Percentiles rank a stretch among this genome's conserved stretches.
phyloP scores from a whole-genome alignment of 23 red algal species.

The Chondrus crispus region DNA sequence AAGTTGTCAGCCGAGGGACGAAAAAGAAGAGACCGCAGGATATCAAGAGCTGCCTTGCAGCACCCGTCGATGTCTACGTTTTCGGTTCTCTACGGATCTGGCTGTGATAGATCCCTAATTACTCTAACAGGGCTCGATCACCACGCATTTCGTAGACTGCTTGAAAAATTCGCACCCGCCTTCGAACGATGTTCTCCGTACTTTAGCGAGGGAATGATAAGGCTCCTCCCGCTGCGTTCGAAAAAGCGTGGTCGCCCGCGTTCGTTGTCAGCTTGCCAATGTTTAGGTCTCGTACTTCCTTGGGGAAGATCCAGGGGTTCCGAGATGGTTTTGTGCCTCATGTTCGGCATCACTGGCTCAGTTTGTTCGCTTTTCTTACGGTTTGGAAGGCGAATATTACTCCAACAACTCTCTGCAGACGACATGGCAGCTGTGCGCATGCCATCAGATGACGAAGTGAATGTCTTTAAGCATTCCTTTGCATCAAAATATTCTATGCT shows the following conservation, averaged over 20 bases:
- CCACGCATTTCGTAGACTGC: too few relatives aligned
- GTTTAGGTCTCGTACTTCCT: not conserved
- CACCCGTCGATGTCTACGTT: not conserved
- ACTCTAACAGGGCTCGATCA: not conserved
- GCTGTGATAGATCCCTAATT: not conserved
- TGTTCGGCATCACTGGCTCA: not conserved
- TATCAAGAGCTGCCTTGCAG: not conserved
- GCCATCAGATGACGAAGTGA: not conserved
- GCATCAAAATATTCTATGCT: not conserved
- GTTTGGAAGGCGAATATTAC: not conserved
- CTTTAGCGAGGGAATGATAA: too few relatives aligned
- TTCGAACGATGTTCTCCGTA: too few relatives aligned
- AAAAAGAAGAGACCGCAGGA: not conserved
- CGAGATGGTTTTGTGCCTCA: not conserved
- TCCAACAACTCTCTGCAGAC: not conserved
- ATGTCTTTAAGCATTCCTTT: not conserved
- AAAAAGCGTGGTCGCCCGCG: too few relatives aligned
- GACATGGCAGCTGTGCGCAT: not conserved
- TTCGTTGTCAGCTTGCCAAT: too few relatives aligned
- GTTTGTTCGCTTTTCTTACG: constrained; percentile 14
- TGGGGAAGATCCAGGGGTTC: not conserved
- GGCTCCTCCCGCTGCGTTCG: too few relatives aligned
- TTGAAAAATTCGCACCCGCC: too few relatives aligned
- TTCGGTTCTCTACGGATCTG: not conserved
- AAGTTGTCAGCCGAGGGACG: not conserved